Base-by-base conservation (phyloP, 2,329 filamentous ascomycete species). In the Capronia epimyces region DNA sequence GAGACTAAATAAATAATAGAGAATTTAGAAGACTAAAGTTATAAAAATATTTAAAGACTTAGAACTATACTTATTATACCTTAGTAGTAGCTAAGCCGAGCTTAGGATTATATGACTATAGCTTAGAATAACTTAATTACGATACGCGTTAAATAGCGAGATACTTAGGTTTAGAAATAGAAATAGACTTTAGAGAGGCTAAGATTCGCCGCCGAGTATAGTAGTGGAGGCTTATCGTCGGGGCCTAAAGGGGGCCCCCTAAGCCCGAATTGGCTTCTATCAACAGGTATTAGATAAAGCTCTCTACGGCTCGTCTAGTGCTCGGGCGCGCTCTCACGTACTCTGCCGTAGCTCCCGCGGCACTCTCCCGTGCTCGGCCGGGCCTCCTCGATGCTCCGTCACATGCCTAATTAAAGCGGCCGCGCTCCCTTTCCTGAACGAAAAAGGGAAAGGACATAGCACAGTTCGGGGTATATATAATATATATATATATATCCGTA, bases 401-500 rank as follows among this genome's bases (percentile, higher is more conserved):
- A 50, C 27, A 24, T 44, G 47, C 47, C 16, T 1, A 39, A 50
- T 9, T 46, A 58, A 53, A 58, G 53, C 51, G 50, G 53, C 47
- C 53, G 20, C 49, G 53, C 56, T 58, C 50, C 53, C 46, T 58
- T 58, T 56, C 46, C 45, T 43, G 46, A 40, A 43, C 47, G 32
- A 50, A 46, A 52, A 52, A 24, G 48, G 41, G 34, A 57, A 50
- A 34, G 29, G 31, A 40, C 12, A 27, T 57, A 52, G 48, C 52
- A 57, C 41, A 55, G 41, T 59, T 59, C 45, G 54, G 43, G 52
- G 48, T 44, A 42, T 50, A 57, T 55, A 55, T 55, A 41, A 45
- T 43, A 37, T 37, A 34, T 50, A 50, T 50, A 36, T 50, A 20
- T 50, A 32, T 18, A 16, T n/a, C n/a, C n/a, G n/a, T n/a, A n/a